These are phyloP conservation scores for Mycena maculata DNA, from an alignment of 768 basidiomycete species.

Conservation along the genomic window DNA sequence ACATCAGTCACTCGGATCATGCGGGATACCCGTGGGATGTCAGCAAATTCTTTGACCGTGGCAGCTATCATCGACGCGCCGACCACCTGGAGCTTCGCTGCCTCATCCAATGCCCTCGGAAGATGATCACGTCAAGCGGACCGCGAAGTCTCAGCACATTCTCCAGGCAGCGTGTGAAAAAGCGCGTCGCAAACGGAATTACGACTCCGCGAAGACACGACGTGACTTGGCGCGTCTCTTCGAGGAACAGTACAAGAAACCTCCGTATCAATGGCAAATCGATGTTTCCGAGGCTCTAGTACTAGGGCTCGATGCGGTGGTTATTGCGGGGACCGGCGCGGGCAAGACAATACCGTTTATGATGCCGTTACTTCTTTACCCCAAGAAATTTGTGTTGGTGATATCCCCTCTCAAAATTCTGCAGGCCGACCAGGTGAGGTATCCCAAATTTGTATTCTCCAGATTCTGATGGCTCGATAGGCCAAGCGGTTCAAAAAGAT, in stretches of 20 bases:
- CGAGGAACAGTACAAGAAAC: slow-evolving; percentile 30
- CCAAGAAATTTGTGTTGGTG: slow-evolving; percentile 41
- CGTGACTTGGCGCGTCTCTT: too few relatives aligned
- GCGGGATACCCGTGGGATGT: too few relatives aligned
- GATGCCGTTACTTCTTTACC: slow-evolving; percentile 43
- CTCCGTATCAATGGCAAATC: slow-evolving; percentile 51
- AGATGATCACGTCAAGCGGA: slow-evolving; percentile 12
- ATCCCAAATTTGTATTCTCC: background rate
- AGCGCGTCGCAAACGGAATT: slow-evolving; percentile 23
- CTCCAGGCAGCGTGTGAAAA: slow-evolving; percentile 23
- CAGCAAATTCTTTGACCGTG: too few relatives aligned
- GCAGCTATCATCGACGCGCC: slow-evolving; percentile 22
- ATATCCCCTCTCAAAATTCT: slow-evolving; percentile 53
- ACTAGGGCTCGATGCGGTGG: slow-evolving; percentile 47
- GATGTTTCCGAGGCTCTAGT: slow-evolving; percentile 51
- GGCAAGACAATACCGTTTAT: slow-evolving; percentile 54
- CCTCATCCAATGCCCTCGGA: too few relatives aligned
- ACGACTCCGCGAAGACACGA: slow-evolving; percentile 32
- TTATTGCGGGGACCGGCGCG: too few relatives aligned
- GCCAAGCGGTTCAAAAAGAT: slow-evolving; percentile 43
- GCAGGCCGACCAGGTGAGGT: slow-evolving; percentile 49
- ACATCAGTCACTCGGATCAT: too few relatives aligned
- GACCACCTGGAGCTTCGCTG: background rate
- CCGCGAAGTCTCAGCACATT: slow-evolving; percentile 3
- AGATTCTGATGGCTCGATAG: slow-evolving; percentile 28